Evolutionary conservation across 305 asterid genomes (phyloP).

Genomic region (Plantago lanceolata): DNA sequence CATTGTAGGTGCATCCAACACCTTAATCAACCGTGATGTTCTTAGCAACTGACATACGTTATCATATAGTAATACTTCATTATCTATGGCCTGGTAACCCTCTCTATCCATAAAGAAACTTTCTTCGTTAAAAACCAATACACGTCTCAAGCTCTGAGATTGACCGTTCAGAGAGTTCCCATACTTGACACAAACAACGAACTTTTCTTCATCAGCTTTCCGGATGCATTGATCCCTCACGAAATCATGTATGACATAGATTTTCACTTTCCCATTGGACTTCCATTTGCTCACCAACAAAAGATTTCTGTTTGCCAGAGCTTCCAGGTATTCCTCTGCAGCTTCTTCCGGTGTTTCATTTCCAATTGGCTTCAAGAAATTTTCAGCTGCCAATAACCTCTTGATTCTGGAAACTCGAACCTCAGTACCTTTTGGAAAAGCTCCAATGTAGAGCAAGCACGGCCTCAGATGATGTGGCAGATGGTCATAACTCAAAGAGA

Average conservation of each 20-base stretch:
- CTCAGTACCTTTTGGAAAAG: conserved; percentile 18
- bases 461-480: conserved; percentile 18
- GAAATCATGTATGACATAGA: conserved; percentile 18
- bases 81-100: no score
- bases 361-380: conserved; percentile 8
- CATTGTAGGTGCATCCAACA: conserved; percentile 4
- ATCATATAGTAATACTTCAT: no score
- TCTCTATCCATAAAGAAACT: neutral
- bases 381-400: conserved; percentile 13
- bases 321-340: conserved; percentile 9
- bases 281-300: neutral
- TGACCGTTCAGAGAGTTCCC: neutral
- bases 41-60: no score
- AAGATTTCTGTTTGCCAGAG: conserved; percentile 17
- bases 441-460: conserved; percentile 11
- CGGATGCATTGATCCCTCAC: conserved; percentile 11
- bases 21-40: neutral
- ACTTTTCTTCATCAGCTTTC: conserved; percentile 12
- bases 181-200: neutral
- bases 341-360: conserved; percentile 12
- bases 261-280: conserved; percentile 5
- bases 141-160: neutral
- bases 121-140: neutral
- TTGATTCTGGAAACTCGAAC: conserved; percentile 3
- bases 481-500: conserved; percentile 20